phyloP scores from a whole-genome alignment of 805 yeast species.

The Spathaspora girioi region DNA sequence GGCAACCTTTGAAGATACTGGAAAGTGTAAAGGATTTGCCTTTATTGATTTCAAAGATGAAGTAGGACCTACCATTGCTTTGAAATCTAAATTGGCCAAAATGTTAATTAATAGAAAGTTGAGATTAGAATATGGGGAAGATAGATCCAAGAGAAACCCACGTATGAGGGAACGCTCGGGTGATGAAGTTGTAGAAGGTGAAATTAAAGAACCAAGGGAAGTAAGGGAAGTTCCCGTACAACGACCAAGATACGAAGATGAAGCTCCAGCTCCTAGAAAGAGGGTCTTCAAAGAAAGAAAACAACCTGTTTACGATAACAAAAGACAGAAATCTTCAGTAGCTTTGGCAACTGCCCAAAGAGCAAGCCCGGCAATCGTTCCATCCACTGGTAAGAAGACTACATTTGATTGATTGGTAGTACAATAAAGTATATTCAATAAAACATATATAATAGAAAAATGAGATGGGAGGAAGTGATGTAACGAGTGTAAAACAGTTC shows the following conservation, averaged over 20 bases:
- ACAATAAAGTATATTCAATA: neutral
- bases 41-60: conserved; percentile 82
- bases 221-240: neutral
- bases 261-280: conserved; percentile 6
- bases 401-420: conserved; percentile 50
- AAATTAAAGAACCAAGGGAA: conserved; percentile 3
- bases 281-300: conserved; percentile 5
- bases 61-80: conserved; percentile 78
- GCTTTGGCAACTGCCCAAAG: conserved; percentile 88
- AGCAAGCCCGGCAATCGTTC: conserved; percentile 83
- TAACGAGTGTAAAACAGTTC: neutral
- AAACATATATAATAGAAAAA: conserved; percentile 1
- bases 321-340: conserved; percentile 69
- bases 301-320: conserved; percentile 31
- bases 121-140: conserved; percentile 93
- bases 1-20: conserved; percentile 97
- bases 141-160: conserved; percentile 76
- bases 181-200: conserved; percentile 17
- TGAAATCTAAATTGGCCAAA: conserved; percentile 65
- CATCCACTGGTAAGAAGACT: conserved; percentile 84
- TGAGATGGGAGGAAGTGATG: neutral
- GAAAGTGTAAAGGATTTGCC: conserved; percentile 96
- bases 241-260: conserved; percentile 8
- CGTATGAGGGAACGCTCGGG: conserved; percentile 26
- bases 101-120: conserved; percentile 69